phyloP scores from a whole-genome alignment of 2,329 filamentous ascomycete genomes.

The Fusarium bactridioides region DNA sequence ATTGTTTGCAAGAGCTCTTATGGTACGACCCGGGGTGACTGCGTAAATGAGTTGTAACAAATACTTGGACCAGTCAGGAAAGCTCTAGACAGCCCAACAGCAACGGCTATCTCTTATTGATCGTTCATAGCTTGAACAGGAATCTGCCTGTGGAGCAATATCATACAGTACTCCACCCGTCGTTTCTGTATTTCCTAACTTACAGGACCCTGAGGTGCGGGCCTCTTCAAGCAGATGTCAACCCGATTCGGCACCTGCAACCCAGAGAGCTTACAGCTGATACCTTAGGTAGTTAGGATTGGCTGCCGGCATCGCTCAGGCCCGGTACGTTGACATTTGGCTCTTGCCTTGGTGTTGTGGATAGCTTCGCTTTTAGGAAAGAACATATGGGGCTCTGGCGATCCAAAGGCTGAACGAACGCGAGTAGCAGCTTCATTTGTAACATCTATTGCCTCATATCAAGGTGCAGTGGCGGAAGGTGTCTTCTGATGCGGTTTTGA shows the following conservation, averaged over 20 bases:
- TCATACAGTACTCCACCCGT: too few relatives aligned
- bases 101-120: too few relatives aligned
- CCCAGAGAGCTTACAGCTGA: neutral
- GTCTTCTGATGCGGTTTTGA: neutral
- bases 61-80: too few relatives aligned
- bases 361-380: neutral
- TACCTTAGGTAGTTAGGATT: neutral
- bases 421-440: neutral
- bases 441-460: neutral
- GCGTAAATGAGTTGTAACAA: too few relatives aligned
- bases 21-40: too few relatives aligned
- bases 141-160: too few relatives aligned
- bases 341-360: neutral
- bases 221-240: too few relatives aligned
- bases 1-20: too few relatives aligned
- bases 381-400: neutral
- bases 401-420: neutral
- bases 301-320: neutral
- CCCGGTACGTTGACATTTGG: neutral
- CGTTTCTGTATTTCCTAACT: too few relatives aligned
- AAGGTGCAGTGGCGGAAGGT: neutral
- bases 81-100: too few relatives aligned
- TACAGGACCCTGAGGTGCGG: too few relatives aligned
- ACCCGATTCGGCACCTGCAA: neutral
- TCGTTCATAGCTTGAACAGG: too few relatives aligned